Percentiles rank a stretch among this genome's conserved stretches.
Evolutionary conservation across 805 yeast genomes (phyloP).

Genomic region (Yamadazyma philogaea): DNA sequence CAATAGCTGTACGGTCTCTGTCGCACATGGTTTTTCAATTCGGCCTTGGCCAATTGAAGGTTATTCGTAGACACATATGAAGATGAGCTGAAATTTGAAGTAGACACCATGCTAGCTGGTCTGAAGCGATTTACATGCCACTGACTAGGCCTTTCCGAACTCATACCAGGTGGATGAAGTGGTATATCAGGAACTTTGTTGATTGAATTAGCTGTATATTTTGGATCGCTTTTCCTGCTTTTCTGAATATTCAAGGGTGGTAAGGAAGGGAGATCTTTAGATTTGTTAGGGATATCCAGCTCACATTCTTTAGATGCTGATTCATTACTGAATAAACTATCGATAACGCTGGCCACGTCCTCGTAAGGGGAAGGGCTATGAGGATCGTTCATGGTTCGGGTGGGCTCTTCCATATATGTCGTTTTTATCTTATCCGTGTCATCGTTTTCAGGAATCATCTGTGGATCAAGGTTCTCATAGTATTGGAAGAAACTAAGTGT

Average conservation of each 20-base stretch:
- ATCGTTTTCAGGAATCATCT: background rate
- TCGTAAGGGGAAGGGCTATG: background rate
- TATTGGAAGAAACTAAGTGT: constrained; percentile 9
- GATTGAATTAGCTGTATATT: background rate
- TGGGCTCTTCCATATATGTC: constrained; percentile 3
- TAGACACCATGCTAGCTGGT: constrained; percentile 12
- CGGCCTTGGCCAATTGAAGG: constrained; percentile 14
- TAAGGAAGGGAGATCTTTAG: constrained; percentile 5
- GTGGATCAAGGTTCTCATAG: constrained; percentile 5
- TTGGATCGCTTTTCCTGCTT: background rate
- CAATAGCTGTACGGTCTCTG: constrained; percentile 28
- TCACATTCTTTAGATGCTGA: background rate
- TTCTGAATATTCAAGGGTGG: constrained; percentile 4
- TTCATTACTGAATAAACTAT: constrained; percentile 6
- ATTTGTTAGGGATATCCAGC: background rate
- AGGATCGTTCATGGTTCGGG: constrained; percentile 8
- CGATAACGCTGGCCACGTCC: constrained; percentile 6
- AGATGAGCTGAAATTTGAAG: constrained; percentile 6
- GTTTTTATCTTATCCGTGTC: constrained; percentile 6
- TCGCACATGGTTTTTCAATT: constrained; percentile 19
- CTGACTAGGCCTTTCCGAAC: background rate
- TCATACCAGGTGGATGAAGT: constrained; percentile 8
- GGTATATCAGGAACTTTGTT: constrained; percentile 1
- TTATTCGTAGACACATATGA: constrained; percentile 7
- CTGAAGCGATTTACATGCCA: background rate